phyloP scores from a whole-genome alignment of 148 eudicot species.

The Vaccinium darrowii region DNA sequence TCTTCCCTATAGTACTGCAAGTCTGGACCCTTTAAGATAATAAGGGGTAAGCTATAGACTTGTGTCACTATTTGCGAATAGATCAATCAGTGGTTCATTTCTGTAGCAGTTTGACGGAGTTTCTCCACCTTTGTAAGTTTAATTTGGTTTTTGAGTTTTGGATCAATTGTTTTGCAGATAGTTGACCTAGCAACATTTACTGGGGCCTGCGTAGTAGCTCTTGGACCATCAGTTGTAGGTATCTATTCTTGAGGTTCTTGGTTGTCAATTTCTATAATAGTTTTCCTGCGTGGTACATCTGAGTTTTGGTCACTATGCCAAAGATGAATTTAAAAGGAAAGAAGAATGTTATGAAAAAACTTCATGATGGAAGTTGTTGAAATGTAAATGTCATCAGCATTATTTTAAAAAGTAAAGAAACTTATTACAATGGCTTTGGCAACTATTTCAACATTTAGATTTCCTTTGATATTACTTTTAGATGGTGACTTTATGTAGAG shows the following conservation, averaged over 20 bases:
- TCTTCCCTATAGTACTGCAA: neutral
- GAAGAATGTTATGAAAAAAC: neutral
- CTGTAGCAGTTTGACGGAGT: neutral
- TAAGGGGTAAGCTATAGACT: neutral
- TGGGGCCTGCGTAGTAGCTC: constrained; percentile 83
- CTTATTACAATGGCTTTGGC: neutral
- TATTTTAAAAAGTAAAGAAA: neutral
- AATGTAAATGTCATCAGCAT: neutral
- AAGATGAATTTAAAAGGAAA: neutral
- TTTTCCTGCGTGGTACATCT: neutral
- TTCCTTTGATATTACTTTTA: neutral
- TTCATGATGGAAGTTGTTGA: neutral
- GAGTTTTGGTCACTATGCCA: neutral
- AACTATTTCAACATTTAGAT: neutral
- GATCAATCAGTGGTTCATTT: neutral
- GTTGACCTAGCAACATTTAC: constrained; percentile 95
- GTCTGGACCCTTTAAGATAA: neutral
- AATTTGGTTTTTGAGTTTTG: neutral
- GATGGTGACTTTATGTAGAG: neutral
- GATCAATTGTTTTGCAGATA: constrained; percentile 47
- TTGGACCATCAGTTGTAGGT: constrained; percentile 96
- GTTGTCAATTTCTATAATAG: neutral
- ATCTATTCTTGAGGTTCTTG: constrained; percentile 14
- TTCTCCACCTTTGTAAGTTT: neutral
- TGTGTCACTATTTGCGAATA: neutral